Percentiles rank a stretch among this genome's conserved stretches.
These are phyloP conservation scores for Suhomyces kilbournensis DNA, from an alignment of 805 yeast species.

Conservation along the genomic window DNA sequence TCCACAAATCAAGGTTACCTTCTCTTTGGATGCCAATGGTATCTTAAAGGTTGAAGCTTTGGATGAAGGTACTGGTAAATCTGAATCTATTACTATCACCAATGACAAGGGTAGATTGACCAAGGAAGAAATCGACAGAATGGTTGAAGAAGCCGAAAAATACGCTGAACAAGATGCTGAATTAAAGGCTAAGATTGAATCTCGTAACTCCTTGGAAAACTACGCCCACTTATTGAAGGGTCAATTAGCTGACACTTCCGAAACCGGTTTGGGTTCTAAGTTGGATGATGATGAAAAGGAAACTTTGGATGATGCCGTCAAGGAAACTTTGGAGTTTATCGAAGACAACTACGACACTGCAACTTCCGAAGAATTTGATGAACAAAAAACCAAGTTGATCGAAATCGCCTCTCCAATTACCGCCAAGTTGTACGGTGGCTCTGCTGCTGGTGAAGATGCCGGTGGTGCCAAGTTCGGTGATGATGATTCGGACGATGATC, in stretches of 20 bases:
- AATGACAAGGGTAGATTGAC: conserved; percentile 99
- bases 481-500: conserved; percentile 43
- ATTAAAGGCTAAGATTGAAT: conserved; percentile 41
- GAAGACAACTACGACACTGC: conserved; percentile 85
- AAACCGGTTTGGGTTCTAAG: conserved; percentile 63
- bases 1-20: conserved; percentile 98
- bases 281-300: conserved; percentile 90
- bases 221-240: conserved; percentile 47
- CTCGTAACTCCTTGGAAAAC: conserved; percentile 45
- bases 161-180: conserved; percentile 50
- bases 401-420: conserved; percentile 90
- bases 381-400: conserved; percentile 79
- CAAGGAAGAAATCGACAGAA: conserved; percentile 94
- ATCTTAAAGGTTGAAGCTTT: conserved; percentile 98
- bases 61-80: conserved; percentile 98
- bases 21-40: conserved; percentile 99
- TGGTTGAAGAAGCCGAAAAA: conserved; percentile 98
- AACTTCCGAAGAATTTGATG: conserved; percentile 88
- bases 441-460: conserved; percentile 46
- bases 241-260: conserved; percentile 39
- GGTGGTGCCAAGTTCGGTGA: conserved; percentile 39
- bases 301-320: conserved; percentile 78
- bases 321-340: conserved; percentile 83
- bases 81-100: conserved; percentile 97
- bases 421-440: conserved; percentile 63